Percentiles rank a stretch among this genome's conserved stretches.
Evolutionary conservation across 192 early-diverging fungal genomes (phyloP).

Genomic region (Jimgerdemannia flammicorona): DNA sequence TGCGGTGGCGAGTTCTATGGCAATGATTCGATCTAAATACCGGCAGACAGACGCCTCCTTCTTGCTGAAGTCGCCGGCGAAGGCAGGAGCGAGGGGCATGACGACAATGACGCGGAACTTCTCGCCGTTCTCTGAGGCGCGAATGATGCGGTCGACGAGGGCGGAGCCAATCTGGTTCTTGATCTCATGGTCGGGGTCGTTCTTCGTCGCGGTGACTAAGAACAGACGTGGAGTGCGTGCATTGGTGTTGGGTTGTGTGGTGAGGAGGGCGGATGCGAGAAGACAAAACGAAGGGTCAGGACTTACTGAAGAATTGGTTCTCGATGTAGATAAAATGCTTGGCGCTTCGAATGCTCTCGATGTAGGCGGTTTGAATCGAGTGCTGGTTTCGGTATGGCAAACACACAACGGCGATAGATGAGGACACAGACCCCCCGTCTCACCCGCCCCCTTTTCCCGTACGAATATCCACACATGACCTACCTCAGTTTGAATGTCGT

Average conservation of each 20-base stretch:
- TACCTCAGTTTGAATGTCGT: conserved; percentile 58
- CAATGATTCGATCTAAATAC: neutral
- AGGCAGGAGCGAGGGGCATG: conserved; percentile 88
- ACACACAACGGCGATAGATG: neutral
- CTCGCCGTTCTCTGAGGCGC: conserved; percentile 60
- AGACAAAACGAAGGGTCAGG: neutral
- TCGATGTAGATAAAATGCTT: conserved; percentile 89
- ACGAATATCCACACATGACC: neutral
- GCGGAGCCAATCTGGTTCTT: conserved; percentile 83
- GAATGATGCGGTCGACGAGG: conserved; percentile 70
- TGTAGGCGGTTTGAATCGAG: conserved; percentile 81
- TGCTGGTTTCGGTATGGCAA: conserved; percentile 22
- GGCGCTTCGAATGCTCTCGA: conserved; percentile 61
- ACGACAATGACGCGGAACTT: conserved; percentile 79
- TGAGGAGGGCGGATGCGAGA: neutral
- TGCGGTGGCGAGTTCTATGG: no score
- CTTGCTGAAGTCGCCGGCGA: conserved; percentile 77
- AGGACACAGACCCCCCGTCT: neutral
- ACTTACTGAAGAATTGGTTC: conserved; percentile 85
- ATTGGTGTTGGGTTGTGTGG: neutral
- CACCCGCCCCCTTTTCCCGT: no score
- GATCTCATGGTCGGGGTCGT: conserved; percentile 44
- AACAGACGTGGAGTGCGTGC: neutral
- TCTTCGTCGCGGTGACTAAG: conserved; percentile 46
- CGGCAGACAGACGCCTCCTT: conserved; percentile 51